A percentile compares a stretch with the other conserved stretches of the same genome.
Conservation (phyloP, 345 rosid species). For the Draba incana region DNA sequence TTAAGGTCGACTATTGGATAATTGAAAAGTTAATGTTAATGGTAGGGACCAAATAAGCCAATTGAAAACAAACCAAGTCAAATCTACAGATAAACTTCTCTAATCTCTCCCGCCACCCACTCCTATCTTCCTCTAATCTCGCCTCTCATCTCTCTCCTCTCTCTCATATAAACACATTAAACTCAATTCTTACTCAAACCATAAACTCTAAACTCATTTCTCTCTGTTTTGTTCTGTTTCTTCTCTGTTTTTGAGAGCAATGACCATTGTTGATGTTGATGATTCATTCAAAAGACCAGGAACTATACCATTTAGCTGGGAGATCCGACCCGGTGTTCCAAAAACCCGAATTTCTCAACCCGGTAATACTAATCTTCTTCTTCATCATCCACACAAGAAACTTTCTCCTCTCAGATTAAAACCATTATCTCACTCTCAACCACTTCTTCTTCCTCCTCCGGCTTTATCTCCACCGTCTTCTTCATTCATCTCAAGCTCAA, state of each 20-base stretch:
- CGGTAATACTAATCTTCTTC: neutral
- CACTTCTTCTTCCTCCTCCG: conserved; percentile 28
- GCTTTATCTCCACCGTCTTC: conserved; percentile 39
- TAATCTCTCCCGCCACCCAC: conserved; percentile 48
- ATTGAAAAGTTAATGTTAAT: conserved; percentile 32
- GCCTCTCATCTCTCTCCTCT: conserved; percentile 40
- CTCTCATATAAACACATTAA: conserved; percentile 35
- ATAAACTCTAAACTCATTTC: conserved; percentile 25
- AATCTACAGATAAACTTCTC: conserved; percentile 38
- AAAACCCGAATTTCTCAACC: conserved; percentile 43
- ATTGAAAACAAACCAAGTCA: conserved; percentile 30
- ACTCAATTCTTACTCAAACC: conserved; percentile 19
- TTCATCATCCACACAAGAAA: conserved; percentile 38
- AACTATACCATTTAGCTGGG: conserved; percentile 90
- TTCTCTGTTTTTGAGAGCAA: conserved; percentile 14
- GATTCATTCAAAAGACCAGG: conserved; percentile 85
- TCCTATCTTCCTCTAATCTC: conserved; percentile 44
- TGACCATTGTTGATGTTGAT: conserved; percentile 44
- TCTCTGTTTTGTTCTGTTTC: neutral
- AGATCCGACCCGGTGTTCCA: conserved; percentile 96
- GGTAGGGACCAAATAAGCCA: conserved; percentile 25
- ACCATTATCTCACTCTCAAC: conserved; percentile 42
- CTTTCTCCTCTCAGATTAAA: conserved; percentile 45
- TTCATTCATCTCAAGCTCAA: conserved; percentile 38
- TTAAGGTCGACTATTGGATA: conserved; percentile 28